Conservation (phyloP, 176 grass and related monocot genomes). For the Poa pratensis region DNA sequence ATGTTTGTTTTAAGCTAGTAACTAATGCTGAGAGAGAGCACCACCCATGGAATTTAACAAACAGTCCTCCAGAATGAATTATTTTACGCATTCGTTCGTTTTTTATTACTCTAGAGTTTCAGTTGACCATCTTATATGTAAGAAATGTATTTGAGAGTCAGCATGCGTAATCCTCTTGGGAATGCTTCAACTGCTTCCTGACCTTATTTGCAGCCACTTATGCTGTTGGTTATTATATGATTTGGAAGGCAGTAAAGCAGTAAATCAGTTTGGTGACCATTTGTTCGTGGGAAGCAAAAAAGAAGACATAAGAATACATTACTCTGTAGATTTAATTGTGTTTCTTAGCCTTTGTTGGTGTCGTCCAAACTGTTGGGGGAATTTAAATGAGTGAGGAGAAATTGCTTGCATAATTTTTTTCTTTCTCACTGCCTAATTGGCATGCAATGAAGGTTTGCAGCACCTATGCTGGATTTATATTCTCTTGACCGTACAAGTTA, state of each 20-base stretch:
- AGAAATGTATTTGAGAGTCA: neutral
- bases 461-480: neutral
- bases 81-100: neutral
- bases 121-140: neutral
- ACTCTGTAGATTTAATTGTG: neutral
- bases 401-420: neutral
- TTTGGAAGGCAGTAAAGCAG: neutral
- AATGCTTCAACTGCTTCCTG: slow-evolving; percentile 1
- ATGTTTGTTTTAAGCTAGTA: slow-evolving; percentile 2
- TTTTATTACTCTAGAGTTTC: neutral
- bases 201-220: slow-evolving; percentile 20
- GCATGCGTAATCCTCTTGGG: neutral
- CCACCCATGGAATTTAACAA: neutral
- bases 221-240: neutral
- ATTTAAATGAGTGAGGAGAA: neutral
- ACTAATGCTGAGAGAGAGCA: slow-evolving; percentile 1
- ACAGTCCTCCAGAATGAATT: neutral
- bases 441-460: neutral
- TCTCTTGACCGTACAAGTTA: slow-evolving; percentile 4
- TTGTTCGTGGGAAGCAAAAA: neutral
- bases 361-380: slow-evolving; percentile 2
- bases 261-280: neutral
- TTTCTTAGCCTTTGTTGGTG: neutral
- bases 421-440: neutral
- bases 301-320: neutral